Evolutionary conservation across 345 rosid species (phyloP), one percentile per base, ranked within the genome.

Genomic region (Angophora floribunda): DNA sequence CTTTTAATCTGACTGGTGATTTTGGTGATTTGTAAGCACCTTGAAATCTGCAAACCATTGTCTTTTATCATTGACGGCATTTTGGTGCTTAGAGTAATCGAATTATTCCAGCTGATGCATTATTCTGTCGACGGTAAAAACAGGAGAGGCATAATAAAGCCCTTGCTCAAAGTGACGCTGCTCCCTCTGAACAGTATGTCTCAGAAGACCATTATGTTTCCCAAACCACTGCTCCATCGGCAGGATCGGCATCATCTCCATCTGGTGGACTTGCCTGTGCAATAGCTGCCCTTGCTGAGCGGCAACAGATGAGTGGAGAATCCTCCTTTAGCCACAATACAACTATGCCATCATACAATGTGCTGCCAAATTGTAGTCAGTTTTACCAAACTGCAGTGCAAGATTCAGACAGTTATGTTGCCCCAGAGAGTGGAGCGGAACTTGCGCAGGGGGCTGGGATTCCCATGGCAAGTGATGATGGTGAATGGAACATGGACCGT

Each of bases 211-310:
- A 89, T 53, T 92, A 92, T 89, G 91, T 91, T 52, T 89, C 94
- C 36, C 92, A 92, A 80, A 78, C 89, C 36, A 70, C 89, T 91
- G 91, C 92, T 89, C 92, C 95, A 36, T 9, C 89, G 80, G 85
- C 87, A 84, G 94, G 95, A 75, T 93, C 98, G 85, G 89, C 96
- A 30, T 93, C 97, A 79, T 95, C 98, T 80, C 95, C 99, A 87
- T 94, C 99, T 88, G 96, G 95, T 41, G 96, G 99, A 53, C 96
- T 94, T 90, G 95, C 96, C 85, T 96, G 98, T 90, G 98, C 98
- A 82, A 91, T 96, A 88, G 96, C 98, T 86, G 98, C 97, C 86
- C 96, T 96, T 47, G 96, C 98, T 84, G 99, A 97, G 93, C 95
- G 96, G 79, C 98, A 94, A 91, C 98, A 96, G 92, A 89, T 88